Conservation (phyloP, 257 asterid genomes). For the Ophiorrhiza pumila region DNA sequence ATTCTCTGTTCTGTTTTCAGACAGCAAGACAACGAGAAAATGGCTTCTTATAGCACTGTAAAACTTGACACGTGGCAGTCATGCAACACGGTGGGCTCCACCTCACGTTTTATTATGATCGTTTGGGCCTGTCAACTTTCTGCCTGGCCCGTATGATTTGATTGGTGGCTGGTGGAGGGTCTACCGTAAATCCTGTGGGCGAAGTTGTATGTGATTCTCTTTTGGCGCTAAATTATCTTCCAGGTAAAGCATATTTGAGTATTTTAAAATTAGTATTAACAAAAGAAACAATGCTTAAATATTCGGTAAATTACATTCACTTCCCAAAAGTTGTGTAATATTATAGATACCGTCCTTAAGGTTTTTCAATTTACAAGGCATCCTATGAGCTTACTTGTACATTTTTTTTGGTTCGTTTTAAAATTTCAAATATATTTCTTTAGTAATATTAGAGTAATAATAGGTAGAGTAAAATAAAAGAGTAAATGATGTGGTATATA, state of each 20-base stretch:
- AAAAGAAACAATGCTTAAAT: not conserved
- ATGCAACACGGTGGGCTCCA: slow-evolving; percentile 13
- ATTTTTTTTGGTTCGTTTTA: not conserved
- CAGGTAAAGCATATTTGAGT: slow-evolving; percentile 6
- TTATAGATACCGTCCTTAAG: not conserved
- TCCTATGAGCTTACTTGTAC: not conserved
- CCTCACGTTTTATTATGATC: not conserved
- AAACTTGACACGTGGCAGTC: slow-evolving; percentile 9
- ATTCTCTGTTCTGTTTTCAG: slow-evolving; percentile 1
- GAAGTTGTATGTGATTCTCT: not conserved
- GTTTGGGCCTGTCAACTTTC: slow-evolving; percentile 9
- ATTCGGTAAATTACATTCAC: not conserved
- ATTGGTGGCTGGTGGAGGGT: slow-evolving; percentile 3
- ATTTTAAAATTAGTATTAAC: not conserved
- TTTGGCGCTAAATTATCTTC: slow-evolving; percentile 4
- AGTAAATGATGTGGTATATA: too few relatives aligned
- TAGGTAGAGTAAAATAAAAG: too few relatives aligned
- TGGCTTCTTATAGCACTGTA: not conserved
- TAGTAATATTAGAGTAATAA: too few relatives aligned
- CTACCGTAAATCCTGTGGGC: not conserved
- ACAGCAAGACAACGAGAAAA: not conserved
- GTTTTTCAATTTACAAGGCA: too few relatives aligned
- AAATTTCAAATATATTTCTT: too few relatives aligned
- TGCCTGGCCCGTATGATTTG: not conserved
- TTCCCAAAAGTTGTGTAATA: not conserved